phyloP scores from a whole-genome alignment of 805 yeast species.

The Candida krabiensis region DNA sequence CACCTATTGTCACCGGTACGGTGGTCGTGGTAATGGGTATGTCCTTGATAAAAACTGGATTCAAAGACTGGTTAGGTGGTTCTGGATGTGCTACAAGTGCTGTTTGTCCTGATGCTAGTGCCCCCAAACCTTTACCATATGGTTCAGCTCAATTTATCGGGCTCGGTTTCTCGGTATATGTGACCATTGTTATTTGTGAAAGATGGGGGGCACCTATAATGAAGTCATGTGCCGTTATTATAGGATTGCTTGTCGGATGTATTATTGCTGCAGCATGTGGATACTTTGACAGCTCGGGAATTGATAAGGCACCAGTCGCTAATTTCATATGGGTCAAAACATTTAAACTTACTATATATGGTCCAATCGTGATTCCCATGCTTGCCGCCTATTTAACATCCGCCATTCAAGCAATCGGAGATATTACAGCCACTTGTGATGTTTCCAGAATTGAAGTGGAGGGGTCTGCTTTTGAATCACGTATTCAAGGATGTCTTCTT shows the following conservation, averaged over 20 bases:
- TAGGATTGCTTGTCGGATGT: slow-evolving; percentile 82
- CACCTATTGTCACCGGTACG: slow-evolving; percentile 90
- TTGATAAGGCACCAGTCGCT: slow-evolving; percentile 71
- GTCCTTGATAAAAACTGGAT: slow-evolving; percentile 63
- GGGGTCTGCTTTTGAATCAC: slow-evolving; percentile 73
- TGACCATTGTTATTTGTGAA: slow-evolving; percentile 71
- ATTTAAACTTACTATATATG: slow-evolving; percentile 71
- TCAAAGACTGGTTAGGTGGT: slow-evolving; percentile 86
- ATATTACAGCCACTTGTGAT: slow-evolving; percentile 88
- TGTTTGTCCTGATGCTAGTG: slow-evolving; percentile 49
- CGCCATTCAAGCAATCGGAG: slow-evolving; percentile 92
- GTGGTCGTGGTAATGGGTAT: slow-evolving; percentile 82
- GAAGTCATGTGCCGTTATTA: slow-evolving; percentile 88
- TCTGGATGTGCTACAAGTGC: slow-evolving; percentile 47
- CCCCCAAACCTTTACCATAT: too few species aligned
- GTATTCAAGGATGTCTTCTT: slow-evolving; percentile 87
- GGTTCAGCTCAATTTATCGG: slow-evolving; percentile 87
- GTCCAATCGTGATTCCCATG: slow-evolving; percentile 81
- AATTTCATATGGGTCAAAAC: slow-evolving; percentile 87
- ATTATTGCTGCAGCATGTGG: slow-evolving; percentile 89
- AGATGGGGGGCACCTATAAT: slow-evolving; percentile 89
- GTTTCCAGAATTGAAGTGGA: slow-evolving; percentile 81
- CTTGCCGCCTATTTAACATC: slow-evolving; percentile 75
- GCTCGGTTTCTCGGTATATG: slow-evolving; percentile 76
- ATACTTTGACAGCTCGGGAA: slow-evolving; percentile 58